Base-by-base conservation (phyloP, 345 rosid species). In the Reutealis trisperma region DNA sequence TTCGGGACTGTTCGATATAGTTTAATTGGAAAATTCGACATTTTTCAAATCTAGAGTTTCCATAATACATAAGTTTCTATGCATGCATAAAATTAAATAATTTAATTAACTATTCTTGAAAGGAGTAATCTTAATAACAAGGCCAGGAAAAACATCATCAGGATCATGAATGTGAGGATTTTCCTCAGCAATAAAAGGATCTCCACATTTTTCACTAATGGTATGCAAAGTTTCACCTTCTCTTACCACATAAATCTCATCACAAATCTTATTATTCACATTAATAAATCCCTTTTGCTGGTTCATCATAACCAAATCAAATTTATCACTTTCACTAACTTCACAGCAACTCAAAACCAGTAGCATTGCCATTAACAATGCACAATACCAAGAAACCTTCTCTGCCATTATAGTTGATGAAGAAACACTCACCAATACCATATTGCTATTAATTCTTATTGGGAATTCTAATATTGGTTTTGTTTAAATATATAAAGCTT, bases 111-210 rank as follows among this genome's bases (percentile, higher is more conserved):
- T 57, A 65, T 24, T 13, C 22, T 64, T 55, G 75, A 84, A 84
- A 71, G 90, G 84, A 63, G 80, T 82, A 75, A 93, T 91, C 86
- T 85, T 91, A 66, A 93, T 88, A 54, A 91, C 91, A 21, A 91
- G 78, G 34, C 94, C 96, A 25, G 96, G 98, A 70, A 89, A 91
- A 37, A 93, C 87, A 78, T 93, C 98, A 80, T 91, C 96, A 0
- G 91, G 94, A 44, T 93, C 98, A 63, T 93, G 93, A 7, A 93
- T 91, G 67, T 91, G 98, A 27, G 98, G 96, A 72, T 93, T 93
- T 67, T 83, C 87, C 79, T 93, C 98, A 63, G 91, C 93, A 12
- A 93, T 91, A 21, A 70, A 93, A 42, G 94, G 94, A 82, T 91
- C 98, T 54, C 91, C 89, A 67, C 98, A 93, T 79, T 91, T 93